Conservation (phyloP, 2,329 filamentous ascomycete species). For the Monosporascus sp. region DNA sequence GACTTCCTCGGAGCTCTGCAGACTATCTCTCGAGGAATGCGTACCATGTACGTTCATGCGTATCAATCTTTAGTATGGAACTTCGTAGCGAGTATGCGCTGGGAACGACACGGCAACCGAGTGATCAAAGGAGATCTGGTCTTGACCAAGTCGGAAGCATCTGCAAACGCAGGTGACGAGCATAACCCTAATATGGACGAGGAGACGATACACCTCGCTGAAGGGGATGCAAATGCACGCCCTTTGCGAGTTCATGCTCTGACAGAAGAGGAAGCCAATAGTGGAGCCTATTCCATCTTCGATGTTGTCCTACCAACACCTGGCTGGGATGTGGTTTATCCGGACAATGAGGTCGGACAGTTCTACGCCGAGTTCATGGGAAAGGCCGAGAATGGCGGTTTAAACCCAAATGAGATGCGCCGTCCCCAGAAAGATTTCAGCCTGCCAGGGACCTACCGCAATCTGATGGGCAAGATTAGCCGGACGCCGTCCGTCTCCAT, state of each 20-base stretch:
- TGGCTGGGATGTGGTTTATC: conserved; percentile 85
- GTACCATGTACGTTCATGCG: conserved; percentile 93
- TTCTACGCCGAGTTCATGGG: conserved; percentile 87
- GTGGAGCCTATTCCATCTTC: conserved; percentile 72
- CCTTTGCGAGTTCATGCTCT: conserved; percentile 62
- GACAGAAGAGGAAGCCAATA: conserved; percentile 69
- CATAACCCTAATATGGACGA: conserved; percentile 60
- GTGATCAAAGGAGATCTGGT: conserved; percentile 86
- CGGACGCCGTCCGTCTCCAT: conserved; percentile 62
- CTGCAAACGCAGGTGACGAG: conserved; percentile 27
- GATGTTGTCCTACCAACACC: conserved; percentile 91
- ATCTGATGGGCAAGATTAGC: conserved; percentile 68
- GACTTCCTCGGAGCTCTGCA: conserved; percentile 81
- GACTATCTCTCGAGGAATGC: conserved; percentile 72
- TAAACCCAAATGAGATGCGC: conserved; percentile 84
- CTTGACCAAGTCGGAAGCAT: conserved; percentile 39
- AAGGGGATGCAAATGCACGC: conserved; percentile 45
- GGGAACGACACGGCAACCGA: conserved; percentile 64
- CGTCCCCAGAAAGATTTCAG: conserved; percentile 82
- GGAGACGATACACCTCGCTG: conserved; percentile 54
- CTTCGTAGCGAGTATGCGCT: conserved; percentile 72
- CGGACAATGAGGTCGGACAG: conserved; percentile 72
- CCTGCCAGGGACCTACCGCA: conserved; percentile 82
- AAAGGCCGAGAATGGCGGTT: conserved; percentile 65
- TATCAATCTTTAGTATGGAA: conserved; percentile 98